phyloP scores from a whole-genome alignment of 441 rosid genomes.

The Adansonia madagascariensis region DNA sequence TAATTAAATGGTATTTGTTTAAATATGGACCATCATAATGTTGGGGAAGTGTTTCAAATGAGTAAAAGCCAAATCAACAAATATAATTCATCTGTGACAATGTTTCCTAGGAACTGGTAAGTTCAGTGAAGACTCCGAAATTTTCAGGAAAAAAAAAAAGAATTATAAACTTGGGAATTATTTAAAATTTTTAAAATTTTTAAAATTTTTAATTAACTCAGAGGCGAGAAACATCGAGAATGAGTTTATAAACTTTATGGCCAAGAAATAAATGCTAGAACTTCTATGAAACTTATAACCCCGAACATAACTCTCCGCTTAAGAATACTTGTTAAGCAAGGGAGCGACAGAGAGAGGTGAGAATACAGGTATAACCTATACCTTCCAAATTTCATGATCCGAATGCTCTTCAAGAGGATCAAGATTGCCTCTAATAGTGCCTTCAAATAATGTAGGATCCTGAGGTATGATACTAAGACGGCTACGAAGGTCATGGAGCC shows the following conservation, averaged over 20 bases:
- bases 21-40: not conserved
- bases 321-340: not conserved
- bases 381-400: conserved; percentile 73
- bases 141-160: not conserved
- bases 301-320: not conserved
- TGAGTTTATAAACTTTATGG: not conserved
- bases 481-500: conserved; percentile 97
- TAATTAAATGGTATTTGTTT: not conserved
- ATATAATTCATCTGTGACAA: not conserved
- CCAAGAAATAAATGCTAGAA: not conserved
- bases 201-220: not conserved
- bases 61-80: not conserved
- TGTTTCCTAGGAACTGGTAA: not conserved
- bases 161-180: not conserved
- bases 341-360: not conserved
- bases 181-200: not conserved
- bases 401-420: conserved; percentile 97
- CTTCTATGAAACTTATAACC: not conserved
- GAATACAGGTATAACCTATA: not conserved
- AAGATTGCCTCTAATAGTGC: conserved; percentile 90
- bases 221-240: conserved; percentile 5
- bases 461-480: conserved; percentile 96
- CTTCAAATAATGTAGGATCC: conserved; percentile 97
- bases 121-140: not conserved
- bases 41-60: not conserved